Evolutionary conservation across 345 rosid genomes (phyloP).

Genomic region (Citropsis articulata): DNA sequence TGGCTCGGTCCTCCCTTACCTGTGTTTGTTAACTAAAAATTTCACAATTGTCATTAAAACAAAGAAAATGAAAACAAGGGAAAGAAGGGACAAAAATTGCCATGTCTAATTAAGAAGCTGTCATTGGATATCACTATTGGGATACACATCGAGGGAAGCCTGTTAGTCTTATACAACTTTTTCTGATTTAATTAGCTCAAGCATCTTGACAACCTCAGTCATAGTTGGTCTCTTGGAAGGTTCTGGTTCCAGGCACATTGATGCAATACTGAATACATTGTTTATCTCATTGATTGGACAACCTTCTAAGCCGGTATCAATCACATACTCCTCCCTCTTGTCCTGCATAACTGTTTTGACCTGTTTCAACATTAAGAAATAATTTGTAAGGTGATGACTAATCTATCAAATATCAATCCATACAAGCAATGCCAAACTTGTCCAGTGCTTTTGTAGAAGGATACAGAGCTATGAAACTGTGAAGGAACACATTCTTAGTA

Average conservation of each 20-base stretch:
- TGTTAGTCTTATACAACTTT: conserved; percentile 22
- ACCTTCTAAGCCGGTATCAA: conserved; percentile 54
- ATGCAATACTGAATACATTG: conserved; percentile 50
- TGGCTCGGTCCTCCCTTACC: not conserved
- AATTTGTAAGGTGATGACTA: not conserved
- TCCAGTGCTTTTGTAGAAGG: not conserved
- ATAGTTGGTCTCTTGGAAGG: conserved; percentile 76
- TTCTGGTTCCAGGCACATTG: conserved; percentile 81
- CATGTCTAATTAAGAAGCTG: not conserved
- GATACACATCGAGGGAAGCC: not conserved
- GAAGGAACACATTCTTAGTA: not conserved
- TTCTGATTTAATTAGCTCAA: conserved; percentile 46
- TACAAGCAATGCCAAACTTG: not conserved
- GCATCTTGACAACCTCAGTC: conserved; percentile 84
- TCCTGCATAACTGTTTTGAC: conserved; percentile 69
- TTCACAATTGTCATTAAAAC: not conserved
- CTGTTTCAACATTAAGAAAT: conserved; percentile 31
- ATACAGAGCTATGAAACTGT: not conserved
- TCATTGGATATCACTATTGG: not conserved
- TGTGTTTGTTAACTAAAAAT: not conserved
- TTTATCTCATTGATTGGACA: conserved; percentile 56
- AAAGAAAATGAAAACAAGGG: not conserved
- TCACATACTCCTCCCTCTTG: conserved; percentile 56
- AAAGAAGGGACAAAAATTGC: not conserved
- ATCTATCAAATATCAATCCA: not conserved